A percentile compares a stretch with the other conserved stretches of the same genome.
phyloP scores from a whole-genome alignment of 1,284 basidiomycete species.

The Gymnopus androsaceus region DNA sequence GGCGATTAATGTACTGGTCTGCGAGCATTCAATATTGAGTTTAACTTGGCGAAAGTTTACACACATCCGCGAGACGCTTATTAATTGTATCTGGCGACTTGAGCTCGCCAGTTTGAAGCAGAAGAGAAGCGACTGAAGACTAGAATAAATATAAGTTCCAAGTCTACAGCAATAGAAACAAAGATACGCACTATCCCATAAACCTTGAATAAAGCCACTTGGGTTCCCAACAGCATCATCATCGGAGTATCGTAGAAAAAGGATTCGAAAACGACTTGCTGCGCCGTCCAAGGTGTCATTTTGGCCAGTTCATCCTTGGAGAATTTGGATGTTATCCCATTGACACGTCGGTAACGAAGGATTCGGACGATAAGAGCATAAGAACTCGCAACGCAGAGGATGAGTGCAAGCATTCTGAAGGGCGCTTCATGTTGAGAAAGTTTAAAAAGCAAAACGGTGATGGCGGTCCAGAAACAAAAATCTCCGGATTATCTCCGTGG shows the following conservation, averaged over 20 bases:
- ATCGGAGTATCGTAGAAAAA: conserved; percentile 12
- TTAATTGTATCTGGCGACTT: background rate
- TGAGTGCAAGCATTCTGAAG: no score
- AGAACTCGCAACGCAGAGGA: no score
- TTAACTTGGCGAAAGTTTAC: background rate
- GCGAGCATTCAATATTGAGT: background rate
- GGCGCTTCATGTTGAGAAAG: no score
- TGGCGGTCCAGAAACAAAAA: no score
- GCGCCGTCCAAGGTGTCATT: conserved; percentile 8
- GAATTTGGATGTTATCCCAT: background rate
- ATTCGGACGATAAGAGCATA: conserved; percentile 4
- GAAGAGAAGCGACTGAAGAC: conserved; percentile 5
- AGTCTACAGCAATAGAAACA: background rate
- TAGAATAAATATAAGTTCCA: background rate
- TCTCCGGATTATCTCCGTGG: no score
- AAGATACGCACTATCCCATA: conserved; percentile 5
- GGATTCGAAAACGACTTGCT: conserved; percentile 8
- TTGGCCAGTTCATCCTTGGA: background rate
- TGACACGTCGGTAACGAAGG: conserved; percentile 9
- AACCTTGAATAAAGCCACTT: conserved; percentile 13
- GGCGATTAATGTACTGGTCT: conserved; percentile 11
- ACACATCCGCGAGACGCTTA: conserved; percentile 13
- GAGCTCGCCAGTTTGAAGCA: conserved; percentile 6
- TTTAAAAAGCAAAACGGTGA: no score
- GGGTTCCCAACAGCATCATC: conserved; percentile 10